Conservation (phyloP, 495 filamentous ascomycete species). For the Podospora tetraspora region DNA sequence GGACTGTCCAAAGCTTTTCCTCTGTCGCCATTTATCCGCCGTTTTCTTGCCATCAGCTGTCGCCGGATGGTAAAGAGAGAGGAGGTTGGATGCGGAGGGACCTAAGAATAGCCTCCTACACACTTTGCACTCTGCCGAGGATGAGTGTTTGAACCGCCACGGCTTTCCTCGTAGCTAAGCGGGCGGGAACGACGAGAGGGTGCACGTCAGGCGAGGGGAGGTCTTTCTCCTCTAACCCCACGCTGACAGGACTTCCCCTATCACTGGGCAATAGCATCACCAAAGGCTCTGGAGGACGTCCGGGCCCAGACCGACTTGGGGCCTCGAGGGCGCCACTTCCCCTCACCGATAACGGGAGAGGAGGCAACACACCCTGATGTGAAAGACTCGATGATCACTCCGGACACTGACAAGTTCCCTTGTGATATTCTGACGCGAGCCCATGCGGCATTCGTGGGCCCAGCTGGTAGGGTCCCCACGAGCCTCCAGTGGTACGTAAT, state of each 20-base stretch:
- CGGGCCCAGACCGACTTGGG: background rate
- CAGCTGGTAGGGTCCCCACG: conserved; percentile 2
- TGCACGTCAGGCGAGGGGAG: background rate
- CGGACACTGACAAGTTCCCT: background rate
- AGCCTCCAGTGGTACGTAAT: conserved; percentile 12
- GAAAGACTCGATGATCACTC: background rate
- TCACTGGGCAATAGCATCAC: background rate
- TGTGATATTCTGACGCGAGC: conserved; percentile 9
- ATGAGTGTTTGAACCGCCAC: conserved; percentile 2
- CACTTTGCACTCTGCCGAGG: background rate
- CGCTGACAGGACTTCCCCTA: background rate
- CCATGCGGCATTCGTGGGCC: conserved; percentile 3
- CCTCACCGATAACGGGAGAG: background rate
- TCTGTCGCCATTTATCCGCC: conserved; percentile 20
- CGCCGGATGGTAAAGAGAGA: conserved; percentile 4
- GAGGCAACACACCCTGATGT: background rate
- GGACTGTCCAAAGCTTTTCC: conserved; percentile 4
- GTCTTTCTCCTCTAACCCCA: background rate
- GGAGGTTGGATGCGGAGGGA: background rate
- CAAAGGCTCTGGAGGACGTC: background rate
- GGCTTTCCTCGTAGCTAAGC: background rate
- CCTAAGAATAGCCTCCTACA: conserved; percentile 21
- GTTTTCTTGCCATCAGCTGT: conserved; percentile 13
- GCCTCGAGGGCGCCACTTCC: background rate
- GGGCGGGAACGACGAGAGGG: background rate